phyloP scores from a whole-genome alignment of 2,329 filamentous ascomycete species.

The Alternaria viburni region DNA sequence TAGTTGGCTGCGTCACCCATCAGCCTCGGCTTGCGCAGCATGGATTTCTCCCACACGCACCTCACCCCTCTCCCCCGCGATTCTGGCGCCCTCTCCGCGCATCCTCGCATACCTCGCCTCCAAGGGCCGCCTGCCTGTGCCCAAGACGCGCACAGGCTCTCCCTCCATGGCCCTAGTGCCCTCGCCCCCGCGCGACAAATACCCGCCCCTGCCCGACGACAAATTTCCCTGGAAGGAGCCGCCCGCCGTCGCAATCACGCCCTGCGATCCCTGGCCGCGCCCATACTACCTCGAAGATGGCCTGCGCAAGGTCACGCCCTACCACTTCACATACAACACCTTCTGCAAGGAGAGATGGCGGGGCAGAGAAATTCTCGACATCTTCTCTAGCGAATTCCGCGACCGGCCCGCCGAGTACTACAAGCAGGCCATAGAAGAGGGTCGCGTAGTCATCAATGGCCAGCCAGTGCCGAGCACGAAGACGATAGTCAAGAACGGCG shows the following conservation, averaged over 20 bases:
- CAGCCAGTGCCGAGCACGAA: conserved; percentile 68
- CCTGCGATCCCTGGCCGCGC: conserved; percentile 61
- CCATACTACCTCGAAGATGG: conserved; percentile 87
- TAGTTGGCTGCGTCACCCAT: neutral
- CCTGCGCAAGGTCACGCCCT: conserved; percentile 81
- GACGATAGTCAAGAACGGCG: conserved; percentile 82
- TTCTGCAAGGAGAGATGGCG: conserved; percentile 95
- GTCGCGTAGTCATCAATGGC: conserved; percentile 81
- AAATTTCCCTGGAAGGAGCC: conserved; percentile 52
- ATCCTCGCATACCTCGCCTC: conserved; percentile 60
- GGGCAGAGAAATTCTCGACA: conserved; percentile 78
- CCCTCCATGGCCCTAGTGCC: conserved; percentile 55
- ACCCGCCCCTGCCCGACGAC: conserved; percentile 39
- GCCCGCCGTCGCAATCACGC: conserved; percentile 58
- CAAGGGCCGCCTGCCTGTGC: conserved; percentile 50
- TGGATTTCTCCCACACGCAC: conserved; percentile 5
- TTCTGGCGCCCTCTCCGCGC: conserved; percentile 59
- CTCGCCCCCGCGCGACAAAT: conserved; percentile 36
- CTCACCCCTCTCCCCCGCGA: conserved; percentile 15
- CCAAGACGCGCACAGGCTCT: conserved; percentile 21
- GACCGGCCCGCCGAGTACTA: conserved; percentile 89
- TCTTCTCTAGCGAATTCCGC: conserved; percentile 90
- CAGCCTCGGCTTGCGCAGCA: conserved; percentile 8
- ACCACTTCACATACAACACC: conserved; percentile 94
- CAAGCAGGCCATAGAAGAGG: conserved; percentile 75